Base-by-base conservation (phyloP, 768 basidiomycete species). In the Lactarius sp. region DNA sequence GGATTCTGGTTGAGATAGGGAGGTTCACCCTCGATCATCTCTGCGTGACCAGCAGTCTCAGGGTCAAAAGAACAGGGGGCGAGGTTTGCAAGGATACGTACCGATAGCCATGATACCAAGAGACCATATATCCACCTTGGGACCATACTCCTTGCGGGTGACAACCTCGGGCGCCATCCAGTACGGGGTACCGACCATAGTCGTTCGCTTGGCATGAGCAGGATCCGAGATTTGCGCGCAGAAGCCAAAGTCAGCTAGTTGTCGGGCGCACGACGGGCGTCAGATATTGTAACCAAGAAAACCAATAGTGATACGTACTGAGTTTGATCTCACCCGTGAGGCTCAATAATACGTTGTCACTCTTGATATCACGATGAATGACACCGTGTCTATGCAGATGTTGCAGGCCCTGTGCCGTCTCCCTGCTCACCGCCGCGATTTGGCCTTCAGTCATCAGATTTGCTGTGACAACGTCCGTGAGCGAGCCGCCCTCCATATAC, bases 121-220 rank as follows among this genome's bases (percentile, higher is more conserved):
- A 73, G 87, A 90, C 94, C 95, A 97, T 62, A 98, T 93, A 70
- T 97, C 95, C n/a, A 98, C 95, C 73, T 98, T 98, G 14, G 95
- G 91, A 0, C 95, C 95, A 73, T 97, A 97, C 76, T 97, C 95
- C 75, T 97, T 97, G 59, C 94, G 86, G 31, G 94, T 98, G 67
- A 97, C 95, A 53, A 98, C 95, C 73, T 98, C 95, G 0, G 95
- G 95, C 0, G 95, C 95, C 95, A 98, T 97, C 95, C 95, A 98
- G 74, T 98, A 98, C 1, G 95, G 95, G 0, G 95, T 97, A 2
- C 95, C 95, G 55, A 98, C 94, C 95, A 98, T 98, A 41, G 95
- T 97, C 41, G 94, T 96, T 33, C 95, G 87, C 77, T 97, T 97
- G 4, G 93, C 85, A 67, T 89, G 86, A 9, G 86, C 86, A 69